Evolutionary conservation across 2,329 filamentous ascomycete genomes (phyloP), one percentile per base, ranked within the genome.

Genomic region (Aspergillus vadensis): DNA sequence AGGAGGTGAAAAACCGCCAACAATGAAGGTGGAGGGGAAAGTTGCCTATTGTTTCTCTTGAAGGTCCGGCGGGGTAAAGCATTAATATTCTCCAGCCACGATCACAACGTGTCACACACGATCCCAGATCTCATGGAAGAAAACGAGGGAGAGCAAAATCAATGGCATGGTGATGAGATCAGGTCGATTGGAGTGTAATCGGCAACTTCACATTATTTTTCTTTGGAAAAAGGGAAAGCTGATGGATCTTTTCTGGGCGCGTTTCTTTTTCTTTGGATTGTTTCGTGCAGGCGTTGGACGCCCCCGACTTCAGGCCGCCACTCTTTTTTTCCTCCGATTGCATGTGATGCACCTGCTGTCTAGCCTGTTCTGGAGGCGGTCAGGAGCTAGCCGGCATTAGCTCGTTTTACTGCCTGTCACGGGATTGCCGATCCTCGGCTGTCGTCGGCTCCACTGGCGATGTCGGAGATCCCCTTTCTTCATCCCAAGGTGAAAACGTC

Each of bases 51-150:
- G 47, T 50, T 27, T 19, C 41, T 17, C 25, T 17, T 44, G n/a
- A 14, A 50, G 47, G 25, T 12, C 47, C 47, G 47, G 47, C 47
- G 47, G 47, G 47, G 47, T 50, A 50, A 30, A 50, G 47, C 41
- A 44, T 44, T n/a, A 19, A 36, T 36, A 15, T 36, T 36, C 32
- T 52, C 19, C 41, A 44, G 41, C 19, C 41, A 44, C 41, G 41
- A 44, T 44, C 41, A 44, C 41, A 44, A 44, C 12, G 41, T 19
- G 41, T 44, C 41, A 44, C 41, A 44, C 41, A 5, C 32, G 32
- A 36, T 36, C 12, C 32, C 32, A 36, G 4, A 36, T 36, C 32
- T 36, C 32, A 36, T 5, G 32, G 10, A 44, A 44, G 41, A 21
- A 10, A 3, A 23, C 41, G 19, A 23, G 41, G 5, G 10, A 44